Evolutionary conservation across 129 eudicot genomes (phyloP), one percentile per base, ranked within the genome.

Genomic region (Tagetes erecta): DNA sequence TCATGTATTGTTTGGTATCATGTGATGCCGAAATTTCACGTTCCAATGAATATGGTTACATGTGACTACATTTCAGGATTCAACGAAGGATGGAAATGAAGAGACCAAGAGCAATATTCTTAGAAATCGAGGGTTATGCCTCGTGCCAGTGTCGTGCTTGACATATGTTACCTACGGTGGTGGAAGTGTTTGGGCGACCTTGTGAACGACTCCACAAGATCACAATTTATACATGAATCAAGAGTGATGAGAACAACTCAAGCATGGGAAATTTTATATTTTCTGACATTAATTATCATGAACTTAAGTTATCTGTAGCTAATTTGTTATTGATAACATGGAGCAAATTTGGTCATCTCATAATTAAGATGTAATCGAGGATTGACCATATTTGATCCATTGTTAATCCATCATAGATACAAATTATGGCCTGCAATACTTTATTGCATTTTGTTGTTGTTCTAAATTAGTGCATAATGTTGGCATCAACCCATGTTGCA

Each of bases 41-140:
- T 20, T 20, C 27, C 13, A 57, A 8, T 7, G 37, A 31, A 33
- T 3, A 1, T 59, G 78, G 27, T 30, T 38, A 76, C 39, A 40
- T 57, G 57, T 56, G 14, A 58, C 60, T 49, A 46, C 9, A 27
- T 57, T 47, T 75, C 85, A 87, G 84, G 85, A 46, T 66, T 60
- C 72, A 33, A 13, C 44, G n/a, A 86, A 83, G 51, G 67, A 77
- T 41, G 80, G 80, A 39, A 79, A 75, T 12, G 90, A 89, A 58
- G 94, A 83, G 73, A 4, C 52, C 20, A 83, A 73, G 46, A 52
- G 81, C 56, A 91, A 86, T 20, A 20, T 20, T 77, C 84, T 92
- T 14, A 81, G 86, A 73, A 90, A 90, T 72, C 86, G 96, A 87
- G 98, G 98, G 66, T 85, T 92, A 51, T 92, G 96, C 62, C 81